phyloP scores from a whole-genome alignment of 805 yeast genomes.

The Hanseniaspora occidentalis region DNA sequence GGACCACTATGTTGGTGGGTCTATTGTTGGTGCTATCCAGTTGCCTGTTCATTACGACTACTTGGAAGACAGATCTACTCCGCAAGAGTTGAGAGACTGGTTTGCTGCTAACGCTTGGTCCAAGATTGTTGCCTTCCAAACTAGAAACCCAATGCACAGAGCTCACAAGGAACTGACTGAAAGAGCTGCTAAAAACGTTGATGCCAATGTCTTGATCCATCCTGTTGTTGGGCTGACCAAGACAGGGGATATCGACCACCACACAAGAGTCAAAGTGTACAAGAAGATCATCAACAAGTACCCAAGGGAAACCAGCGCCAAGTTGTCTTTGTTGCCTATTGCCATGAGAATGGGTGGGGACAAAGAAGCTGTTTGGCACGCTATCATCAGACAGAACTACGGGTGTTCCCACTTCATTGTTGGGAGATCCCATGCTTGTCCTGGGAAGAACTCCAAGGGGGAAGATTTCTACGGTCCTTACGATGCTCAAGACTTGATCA shows the following conservation, averaged over 20 bases:
- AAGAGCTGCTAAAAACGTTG: constrained; percentile 88
- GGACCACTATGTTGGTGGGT: constrained; percentile 81
- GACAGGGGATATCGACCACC: constrained; percentile 97
- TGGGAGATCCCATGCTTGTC: constrained; percentile 98
- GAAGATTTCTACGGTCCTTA: constrained; percentile 94
- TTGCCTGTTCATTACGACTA: constrained; percentile 87
- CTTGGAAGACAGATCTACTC: constrained; percentile 76
- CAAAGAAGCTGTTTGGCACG: constrained; percentile 97
- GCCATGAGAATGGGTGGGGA: constrained; percentile 99
- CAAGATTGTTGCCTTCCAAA: constrained; percentile 90
- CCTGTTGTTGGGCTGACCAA: constrained; percentile 96
- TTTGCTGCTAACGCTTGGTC: constrained; percentile 69
- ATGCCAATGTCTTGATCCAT: constrained; percentile 80
- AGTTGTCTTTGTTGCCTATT: constrained; percentile 74
- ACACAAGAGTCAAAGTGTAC: constrained; percentile 92
- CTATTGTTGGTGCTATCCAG: constrained; percentile 59
- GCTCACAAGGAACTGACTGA: constrained; percentile 95
- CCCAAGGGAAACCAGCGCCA: constrained; percentile 81
- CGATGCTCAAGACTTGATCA: constrained; percentile 88
- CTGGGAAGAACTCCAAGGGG: constrained; percentile 80
- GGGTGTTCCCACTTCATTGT: constrained; percentile 97
- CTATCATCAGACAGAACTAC: constrained; percentile 87
- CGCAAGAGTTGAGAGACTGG: constrained; percentile 79
- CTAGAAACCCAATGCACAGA: constrained; percentile 97
- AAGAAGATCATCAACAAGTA: constrained; percentile 84